Evolutionary conservation across 208 protist genomes (phyloP).

Genomic region (Trypanosoma melophagium): DNA sequence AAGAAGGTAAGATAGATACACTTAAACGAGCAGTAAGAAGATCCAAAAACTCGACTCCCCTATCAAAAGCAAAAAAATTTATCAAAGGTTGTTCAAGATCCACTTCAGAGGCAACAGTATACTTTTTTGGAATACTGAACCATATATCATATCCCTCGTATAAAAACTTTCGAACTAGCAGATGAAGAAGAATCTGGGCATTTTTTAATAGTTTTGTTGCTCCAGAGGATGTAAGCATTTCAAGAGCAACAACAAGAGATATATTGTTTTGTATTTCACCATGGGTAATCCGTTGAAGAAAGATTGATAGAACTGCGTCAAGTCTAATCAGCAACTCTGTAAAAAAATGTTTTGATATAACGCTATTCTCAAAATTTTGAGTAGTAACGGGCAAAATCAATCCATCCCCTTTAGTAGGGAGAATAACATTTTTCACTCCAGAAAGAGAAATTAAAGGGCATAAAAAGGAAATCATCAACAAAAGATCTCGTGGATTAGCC

Average conservation of each 20-base stretch:
- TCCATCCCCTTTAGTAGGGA: constrained; percentile 11
- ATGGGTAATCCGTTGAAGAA: constrained; percentile 7
- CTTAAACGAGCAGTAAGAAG: constrained; percentile 18
- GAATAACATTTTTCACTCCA: background rate
- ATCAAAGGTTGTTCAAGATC: constrained; percentile 12
- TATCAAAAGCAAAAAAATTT: constrained; percentile 23
- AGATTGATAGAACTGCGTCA: constrained; percentile 17
- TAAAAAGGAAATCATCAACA: constrained; percentile 25
- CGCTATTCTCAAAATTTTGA: background rate
- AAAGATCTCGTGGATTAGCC: constrained; percentile 8
- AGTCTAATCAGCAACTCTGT: constrained; percentile 1
- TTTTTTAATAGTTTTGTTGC: constrained; percentile 30
- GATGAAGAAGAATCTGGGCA: constrained; percentile 32
- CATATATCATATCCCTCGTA: constrained; percentile 19
- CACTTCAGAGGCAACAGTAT: background rate
- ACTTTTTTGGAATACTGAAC: constrained; percentile 8
- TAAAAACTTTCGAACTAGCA: constrained; percentile 19
- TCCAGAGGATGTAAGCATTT: constrained; percentile 26
- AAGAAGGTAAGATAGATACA: constrained; percentile 6
- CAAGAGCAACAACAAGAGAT: constrained; percentile 12
- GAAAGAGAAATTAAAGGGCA: constrained; percentile 21
- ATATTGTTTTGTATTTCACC: constrained; percentile 28
- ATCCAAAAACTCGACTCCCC: constrained; percentile 19
- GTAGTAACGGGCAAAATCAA: constrained; percentile 4
- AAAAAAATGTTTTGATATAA: constrained; percentile 15